These are phyloP conservation scores for Beta macrorhiza DNA, from an alignment of 179 eudicot genomes.

Conservation along the genomic window DNA sequence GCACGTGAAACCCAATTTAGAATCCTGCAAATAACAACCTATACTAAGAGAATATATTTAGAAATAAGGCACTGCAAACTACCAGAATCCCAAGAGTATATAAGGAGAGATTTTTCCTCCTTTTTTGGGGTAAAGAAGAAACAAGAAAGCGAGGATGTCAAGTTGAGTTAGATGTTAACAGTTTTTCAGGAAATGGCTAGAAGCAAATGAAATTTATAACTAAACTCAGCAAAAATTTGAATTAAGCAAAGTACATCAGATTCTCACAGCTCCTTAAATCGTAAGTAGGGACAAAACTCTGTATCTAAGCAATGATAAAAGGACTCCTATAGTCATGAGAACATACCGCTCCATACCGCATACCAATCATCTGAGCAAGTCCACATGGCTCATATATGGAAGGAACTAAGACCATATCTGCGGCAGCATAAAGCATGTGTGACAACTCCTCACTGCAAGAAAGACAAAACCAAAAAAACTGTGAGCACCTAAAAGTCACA, in stretches of 20 bases:
- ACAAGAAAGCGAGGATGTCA: neutral
- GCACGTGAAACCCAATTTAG: neutral
- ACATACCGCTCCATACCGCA: constrained; percentile 89
- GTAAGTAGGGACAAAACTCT: neutral
- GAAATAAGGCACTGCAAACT: neutral
- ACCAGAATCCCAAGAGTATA: neutral
- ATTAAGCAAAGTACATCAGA: neutral
- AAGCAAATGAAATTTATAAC: neutral
- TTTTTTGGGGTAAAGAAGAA: neutral
- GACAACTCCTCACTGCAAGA: constrained; percentile 78
- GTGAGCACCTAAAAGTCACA: neutral
- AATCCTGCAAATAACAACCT: too few relatives aligned
- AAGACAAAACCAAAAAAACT: constrained; percentile 16
- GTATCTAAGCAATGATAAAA: neutral
- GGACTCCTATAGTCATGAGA: neutral
- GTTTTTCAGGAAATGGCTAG: neutral
- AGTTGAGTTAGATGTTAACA: neutral
- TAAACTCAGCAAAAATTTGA: neutral
- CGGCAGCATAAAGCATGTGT: constrained; percentile 93
- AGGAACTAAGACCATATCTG: constrained; percentile 87
- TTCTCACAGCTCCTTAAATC: too few relatives aligned
- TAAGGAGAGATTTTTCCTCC: neutral
- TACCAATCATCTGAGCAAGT: constrained; percentile 90
- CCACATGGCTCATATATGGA: constrained; percentile 94
- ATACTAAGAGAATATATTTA: too few relatives aligned